Base-by-base conservation (phyloP, 768 basidiomycete species). In the Calocybe cyanea region DNA sequence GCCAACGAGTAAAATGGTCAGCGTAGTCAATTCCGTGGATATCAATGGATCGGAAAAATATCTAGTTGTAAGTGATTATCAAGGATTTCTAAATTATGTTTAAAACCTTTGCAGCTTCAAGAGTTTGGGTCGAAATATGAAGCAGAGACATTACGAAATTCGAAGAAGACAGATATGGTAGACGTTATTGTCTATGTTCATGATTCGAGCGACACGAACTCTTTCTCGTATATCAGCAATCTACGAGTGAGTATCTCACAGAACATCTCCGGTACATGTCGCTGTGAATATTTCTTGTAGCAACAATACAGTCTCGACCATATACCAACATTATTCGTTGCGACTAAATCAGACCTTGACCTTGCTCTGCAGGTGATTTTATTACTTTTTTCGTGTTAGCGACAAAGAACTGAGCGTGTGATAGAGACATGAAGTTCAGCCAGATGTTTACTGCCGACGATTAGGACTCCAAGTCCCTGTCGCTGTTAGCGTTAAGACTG, bases 261-360 rank as follows among this genome's bases (percentile, higher is more conserved):
- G 25, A 42, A 3, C 17, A 20, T 43, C 24, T 28, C 6, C 11
- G 25, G 11, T n/a, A 28, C 25, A 5, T 43, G 11, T n/a, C 33
- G 47, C 45, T 48, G 56, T 60, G 55, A 56, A 47, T 24, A 37
- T 31, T 28, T 59, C 45, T 36, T 43, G 28, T 66, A 96, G 92
- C 94, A 97, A 90, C 92, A 94, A 77, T 95, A 97, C 63, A 92
- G 81, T 53, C 72, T 96, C 23, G 92, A 97, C 62, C 87, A 92
- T 63, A 90, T 97, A 62, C 94, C 95, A 19, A 93, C 90, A 9
- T 68, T 98, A 30, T 97, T 98, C 63, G 93, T 99, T 19, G 95
- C 95, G n/a, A 98, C 95, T 31, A 99, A 99, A 68, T 94, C 92
- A 5, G 95, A 99, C 63, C 78, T 96, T 20, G 95, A 99, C 65